Evolutionary conservation across 2,329 filamentous ascomycete genomes (phyloP).

Genomic region (Coniochaeta sp.): DNA sequence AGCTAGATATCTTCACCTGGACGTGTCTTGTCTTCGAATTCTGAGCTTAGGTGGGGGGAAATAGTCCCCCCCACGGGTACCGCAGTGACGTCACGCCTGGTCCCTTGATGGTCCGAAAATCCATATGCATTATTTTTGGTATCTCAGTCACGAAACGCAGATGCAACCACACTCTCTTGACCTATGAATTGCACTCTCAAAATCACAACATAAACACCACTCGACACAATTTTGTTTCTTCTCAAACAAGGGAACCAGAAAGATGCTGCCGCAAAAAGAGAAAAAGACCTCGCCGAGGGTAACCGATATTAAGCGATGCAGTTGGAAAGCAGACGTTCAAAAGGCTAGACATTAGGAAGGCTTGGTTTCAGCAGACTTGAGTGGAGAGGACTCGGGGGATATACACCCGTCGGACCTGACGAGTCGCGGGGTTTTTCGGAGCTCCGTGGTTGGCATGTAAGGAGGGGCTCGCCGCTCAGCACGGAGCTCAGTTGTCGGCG

Average conservation of each 20-base stretch:
- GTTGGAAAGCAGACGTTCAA: background rate
- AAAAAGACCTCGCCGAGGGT: background rate
- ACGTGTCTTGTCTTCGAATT: too few species aligned
- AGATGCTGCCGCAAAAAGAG: background rate
- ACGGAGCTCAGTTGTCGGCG: slow-evolving; percentile 30
- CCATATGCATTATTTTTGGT: background rate
- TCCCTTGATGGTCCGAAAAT: background rate
- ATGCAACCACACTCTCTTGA: background rate
- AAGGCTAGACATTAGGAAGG: background rate
- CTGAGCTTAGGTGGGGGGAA: too few species aligned
- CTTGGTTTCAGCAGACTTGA: background rate
- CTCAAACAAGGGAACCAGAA: background rate
- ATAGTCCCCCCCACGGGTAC: too few species aligned
- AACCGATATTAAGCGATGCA: background rate
- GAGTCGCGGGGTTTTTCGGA: background rate
- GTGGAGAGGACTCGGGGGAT: background rate
- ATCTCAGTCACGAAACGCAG: background rate
- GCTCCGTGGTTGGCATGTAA: background rate
- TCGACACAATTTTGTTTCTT: background rate
- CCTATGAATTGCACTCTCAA: background rate
- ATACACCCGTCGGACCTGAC: background rate
- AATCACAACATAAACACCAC: background rate
- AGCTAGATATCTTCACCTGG: too few species aligned
- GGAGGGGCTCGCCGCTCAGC: background rate
- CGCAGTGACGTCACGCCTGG: background rate